Base-by-base conservation (phyloP, 192 early-diverging fungal species). In the Backusella circina region DNA sequence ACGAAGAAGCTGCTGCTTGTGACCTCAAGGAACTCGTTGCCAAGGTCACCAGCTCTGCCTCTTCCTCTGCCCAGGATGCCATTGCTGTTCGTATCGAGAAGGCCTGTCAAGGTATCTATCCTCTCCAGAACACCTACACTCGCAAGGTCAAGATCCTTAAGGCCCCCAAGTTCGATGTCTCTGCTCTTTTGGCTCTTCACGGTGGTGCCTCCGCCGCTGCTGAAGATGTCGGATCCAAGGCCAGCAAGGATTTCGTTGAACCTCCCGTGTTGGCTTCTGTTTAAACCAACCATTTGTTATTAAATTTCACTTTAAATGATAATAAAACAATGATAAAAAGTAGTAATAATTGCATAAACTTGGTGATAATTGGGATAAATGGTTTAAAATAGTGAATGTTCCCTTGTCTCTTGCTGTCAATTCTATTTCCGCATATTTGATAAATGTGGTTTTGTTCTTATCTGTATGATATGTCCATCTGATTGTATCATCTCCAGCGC, bases 81-180 rank as follows among this genome's bases (percentile, higher is more conserved):
- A 99, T 99, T 80, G 98, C 97, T 88, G 94, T 90, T 87, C 92
- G 94, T 79, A 98, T 99, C 79, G 94, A 96, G 88, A 98, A 98
- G 95, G 91, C 93, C 72, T 94, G 93, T 90, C 94, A 96, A 84
- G 88, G 89, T 76, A 98, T 99, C 91, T 99, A 96, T 93, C 98
- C 98, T 65, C 91, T 99, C 80, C 95, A 97, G 89, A 93, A 98
- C 89, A 93, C 94, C 80, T 93, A 91, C 86, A 88, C 98, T 84
- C 93, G 92, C 86, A 99, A 99, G 93, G 96, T 95, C 84, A 99
- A 99, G 94, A 96, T 99, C 81, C 87, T 99, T 84, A 99, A 98
- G 94, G 90, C 90, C 71, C 97, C 97, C 83, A 95, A 95, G 90
- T 93, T 94, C 83, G 97, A 98, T 87, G 87, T 94, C 74, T 94